Percentiles rank a stretch among this genome's conserved stretches.
Evolutionary conservation across 179 eudicot genomes (phyloP).

Genomic region (Sideroxylon spinosum): DNA sequence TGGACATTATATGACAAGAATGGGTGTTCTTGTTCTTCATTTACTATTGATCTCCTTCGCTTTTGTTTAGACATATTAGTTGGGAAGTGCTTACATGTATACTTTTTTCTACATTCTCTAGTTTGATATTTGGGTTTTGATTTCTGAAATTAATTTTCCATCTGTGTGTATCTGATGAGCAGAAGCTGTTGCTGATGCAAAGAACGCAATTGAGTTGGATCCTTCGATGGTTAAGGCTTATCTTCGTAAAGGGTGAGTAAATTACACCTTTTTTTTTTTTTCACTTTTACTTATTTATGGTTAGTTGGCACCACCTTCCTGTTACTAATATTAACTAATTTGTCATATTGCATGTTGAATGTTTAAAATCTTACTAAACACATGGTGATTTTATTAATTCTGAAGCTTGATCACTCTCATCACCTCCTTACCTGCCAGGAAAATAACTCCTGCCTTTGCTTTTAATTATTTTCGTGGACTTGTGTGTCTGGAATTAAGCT

Average conservation of each 20-base stretch:
- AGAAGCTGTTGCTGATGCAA: constrained; percentile 99
- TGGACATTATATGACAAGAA: not conserved
- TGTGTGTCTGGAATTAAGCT: not conserved
- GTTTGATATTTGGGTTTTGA: no score
- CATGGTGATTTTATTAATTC: not conserved
- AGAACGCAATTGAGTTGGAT: constrained; percentile 75
- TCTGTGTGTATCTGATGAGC: constrained; percentile 22
- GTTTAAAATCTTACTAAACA: not conserved
- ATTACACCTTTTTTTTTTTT: not conserved
- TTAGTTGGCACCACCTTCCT: not conserved
- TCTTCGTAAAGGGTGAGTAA: constrained; percentile 77
- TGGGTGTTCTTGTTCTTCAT: not conserved
- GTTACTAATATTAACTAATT: not conserved
- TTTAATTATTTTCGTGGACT: not conserved
- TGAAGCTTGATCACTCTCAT: not conserved
- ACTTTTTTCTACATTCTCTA: not conserved
- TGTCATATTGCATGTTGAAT: not conserved
- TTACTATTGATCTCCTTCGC: not conserved
- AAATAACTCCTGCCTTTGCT: not conserved
- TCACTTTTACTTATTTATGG: not conserved
- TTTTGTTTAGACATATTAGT: not conserved
- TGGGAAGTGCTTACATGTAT: not conserved
- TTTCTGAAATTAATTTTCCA: not conserved
- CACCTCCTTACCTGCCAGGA: not conserved
- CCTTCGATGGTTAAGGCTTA: constrained; percentile 78